Percentiles rank a stretch among this genome's conserved stretches.
These are phyloP conservation scores for Mycotypha africana DNA, from an alignment of 371 early-diverging fungal genomes.

Conservation along the genomic window DNA sequence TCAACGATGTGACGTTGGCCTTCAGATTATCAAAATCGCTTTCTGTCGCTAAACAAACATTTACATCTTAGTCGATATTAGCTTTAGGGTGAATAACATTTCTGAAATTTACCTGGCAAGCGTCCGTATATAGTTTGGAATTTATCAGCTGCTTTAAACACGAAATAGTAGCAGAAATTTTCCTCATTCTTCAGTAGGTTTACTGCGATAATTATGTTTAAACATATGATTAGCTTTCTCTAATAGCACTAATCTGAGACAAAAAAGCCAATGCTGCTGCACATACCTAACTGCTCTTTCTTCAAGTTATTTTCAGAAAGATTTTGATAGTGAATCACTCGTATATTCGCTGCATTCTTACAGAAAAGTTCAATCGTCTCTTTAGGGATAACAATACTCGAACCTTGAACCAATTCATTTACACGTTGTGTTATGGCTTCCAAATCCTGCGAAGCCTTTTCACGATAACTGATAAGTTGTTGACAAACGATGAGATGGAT, in stretches of 20 bases:
- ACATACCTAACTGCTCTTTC: conserved; percentile 45
- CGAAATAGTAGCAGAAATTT: conserved; percentile 60
- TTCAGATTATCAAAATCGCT: conserved; percentile 32
- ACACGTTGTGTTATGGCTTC: conserved; percentile 52
- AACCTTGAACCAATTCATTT: conserved; percentile 20
- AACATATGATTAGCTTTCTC: too few relatives aligned
- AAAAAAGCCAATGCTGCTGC: too few relatives aligned
- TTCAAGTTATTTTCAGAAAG: conserved; percentile 53
- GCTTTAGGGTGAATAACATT: background rate
- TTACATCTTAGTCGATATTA: background rate
- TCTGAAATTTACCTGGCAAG: conserved; percentile 40
- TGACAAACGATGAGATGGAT: background rate
- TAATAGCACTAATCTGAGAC: too few relatives aligned
- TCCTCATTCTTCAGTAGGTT: conserved; percentile 52
- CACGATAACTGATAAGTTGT: conserved; percentile 59
- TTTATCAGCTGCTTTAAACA: conserved; percentile 68
- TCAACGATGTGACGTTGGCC: conserved; percentile 13
- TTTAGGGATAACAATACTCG: conserved; percentile 52
- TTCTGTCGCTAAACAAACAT: conserved; percentile 14
- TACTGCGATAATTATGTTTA: conserved; percentile 25
- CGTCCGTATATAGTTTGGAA: conserved; percentile 56
- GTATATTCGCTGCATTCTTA: conserved; percentile 71
- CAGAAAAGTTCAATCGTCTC: conserved; percentile 78
- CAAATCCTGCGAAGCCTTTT: conserved; percentile 74
- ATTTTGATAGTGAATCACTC: conserved; percentile 60